These are phyloP conservation scores for Daldinia childiae DNA, from an alignment of 495 filamentous ascomycete species.

Conservation along the genomic window DNA sequence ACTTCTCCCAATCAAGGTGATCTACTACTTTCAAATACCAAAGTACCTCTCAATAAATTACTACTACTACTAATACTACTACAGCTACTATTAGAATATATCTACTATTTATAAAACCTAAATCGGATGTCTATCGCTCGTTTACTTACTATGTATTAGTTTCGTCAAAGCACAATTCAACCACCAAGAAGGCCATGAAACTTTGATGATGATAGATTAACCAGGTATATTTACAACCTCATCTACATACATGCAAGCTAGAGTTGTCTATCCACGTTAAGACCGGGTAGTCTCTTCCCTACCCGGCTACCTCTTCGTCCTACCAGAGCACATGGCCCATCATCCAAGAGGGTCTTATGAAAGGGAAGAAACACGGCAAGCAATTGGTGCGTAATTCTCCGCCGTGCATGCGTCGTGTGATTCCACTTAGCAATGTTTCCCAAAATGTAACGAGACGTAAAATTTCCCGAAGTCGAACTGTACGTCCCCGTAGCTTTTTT, in stretches of 20 bases:
- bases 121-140: not conserved
- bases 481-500: constrained; percentile 44
- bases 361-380: constrained; percentile 1
- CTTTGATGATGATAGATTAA: not conserved
- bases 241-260: constrained; percentile 7
- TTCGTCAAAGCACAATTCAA: not conserved
- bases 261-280: not conserved
- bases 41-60: not conserved
- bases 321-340: constrained; percentile 46
- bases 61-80: not conserved
- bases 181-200: not conserved
- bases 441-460: constrained; percentile 39
- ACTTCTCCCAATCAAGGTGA: not conserved
- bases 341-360: constrained; percentile 11
- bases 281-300: constrained; percentile 2
- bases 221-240: not conserved
- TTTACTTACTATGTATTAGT: not conserved
- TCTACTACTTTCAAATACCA: not conserved
- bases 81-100: not conserved
- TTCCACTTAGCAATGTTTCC: constrained; percentile 33
- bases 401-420: constrained; percentile 42
- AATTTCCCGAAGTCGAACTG: constrained; percentile 52
- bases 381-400: constrained; percentile 46
- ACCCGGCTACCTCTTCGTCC: constrained; percentile 29
- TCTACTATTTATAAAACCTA: not conserved